Evolutionary conservation across 2,329 filamentous ascomycete genomes (phyloP).

Genomic region (Seiridium unicorne): DNA sequence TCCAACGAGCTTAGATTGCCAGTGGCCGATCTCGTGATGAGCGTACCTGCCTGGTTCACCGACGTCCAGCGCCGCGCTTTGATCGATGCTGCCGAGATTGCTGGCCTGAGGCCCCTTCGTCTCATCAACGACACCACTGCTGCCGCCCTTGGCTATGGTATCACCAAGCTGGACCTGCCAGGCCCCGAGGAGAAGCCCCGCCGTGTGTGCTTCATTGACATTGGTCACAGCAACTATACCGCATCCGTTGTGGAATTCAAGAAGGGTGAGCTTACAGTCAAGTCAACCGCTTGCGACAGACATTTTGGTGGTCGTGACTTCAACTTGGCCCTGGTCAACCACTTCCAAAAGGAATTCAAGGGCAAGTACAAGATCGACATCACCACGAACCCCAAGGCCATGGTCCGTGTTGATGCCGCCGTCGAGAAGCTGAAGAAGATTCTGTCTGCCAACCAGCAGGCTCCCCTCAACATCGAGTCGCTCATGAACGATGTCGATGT

Average conservation of each 20-base stretch:
- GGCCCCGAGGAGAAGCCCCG: slow-evolving; percentile 85
- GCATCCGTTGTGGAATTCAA: slow-evolving; percentile 92
- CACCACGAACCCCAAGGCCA: slow-evolving; percentile 83
- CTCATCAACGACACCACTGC: slow-evolving; percentile 98
- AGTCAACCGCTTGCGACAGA: slow-evolving; percentile 87
- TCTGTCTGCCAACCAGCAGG: slow-evolving; percentile 88
- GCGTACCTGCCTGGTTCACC: slow-evolving; percentile 95
- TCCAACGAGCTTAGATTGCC: slow-evolving; percentile 84
- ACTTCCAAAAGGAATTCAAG: slow-evolving; percentile 94
- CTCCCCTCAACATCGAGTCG: slow-evolving; percentile 94
- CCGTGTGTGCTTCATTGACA: slow-evolving; percentile 88
- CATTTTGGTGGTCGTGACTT: slow-evolving; percentile 98
- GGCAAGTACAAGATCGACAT: slow-evolving; percentile 98
- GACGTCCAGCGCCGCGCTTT: slow-evolving; percentile 87
- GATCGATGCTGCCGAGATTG: slow-evolving; percentile 89
- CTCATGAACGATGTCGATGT: slow-evolving; percentile 98
- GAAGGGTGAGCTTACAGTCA: slow-evolving; percentile 94
- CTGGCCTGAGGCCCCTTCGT: slow-evolving; percentile 86
- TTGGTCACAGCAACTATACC: slow-evolving; percentile 96
- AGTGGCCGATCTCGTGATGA: slow-evolving; percentile 90
- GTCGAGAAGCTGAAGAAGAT: slow-evolving; percentile 99
- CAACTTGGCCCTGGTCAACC: slow-evolving; percentile 90
- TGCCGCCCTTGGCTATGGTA: slow-evolving; percentile 92
- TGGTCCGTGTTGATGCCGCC: slow-evolving; percentile 80
- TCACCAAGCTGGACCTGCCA: slow-evolving; percentile 92